These are phyloP conservation scores for Podospora australis DNA, from an alignment of 495 filamentous ascomycete genomes.

Conservation along the genomic window DNA sequence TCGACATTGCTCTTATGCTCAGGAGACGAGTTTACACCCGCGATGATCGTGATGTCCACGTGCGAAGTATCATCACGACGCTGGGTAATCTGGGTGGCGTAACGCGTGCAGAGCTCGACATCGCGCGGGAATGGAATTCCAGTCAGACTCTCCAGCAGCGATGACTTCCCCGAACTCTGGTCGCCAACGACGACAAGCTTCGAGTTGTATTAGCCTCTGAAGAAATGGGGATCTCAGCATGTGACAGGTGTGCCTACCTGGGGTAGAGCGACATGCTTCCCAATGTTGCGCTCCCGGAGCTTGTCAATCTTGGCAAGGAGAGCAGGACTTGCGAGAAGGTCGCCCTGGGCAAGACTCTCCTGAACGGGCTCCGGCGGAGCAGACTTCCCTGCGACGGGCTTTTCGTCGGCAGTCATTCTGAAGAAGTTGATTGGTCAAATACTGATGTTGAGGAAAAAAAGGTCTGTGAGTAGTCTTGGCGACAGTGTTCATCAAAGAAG, in stretches of 20 bases:
- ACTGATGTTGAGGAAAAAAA: no score
- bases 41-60: constrained; percentile 37
- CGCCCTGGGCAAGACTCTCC: background rate
- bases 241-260: constrained; percentile 14
- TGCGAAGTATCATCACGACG: constrained; percentile 17
- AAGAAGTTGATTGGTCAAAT: no score
- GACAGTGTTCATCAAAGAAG: no score
- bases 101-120: constrained; percentile 45
- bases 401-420: no score
- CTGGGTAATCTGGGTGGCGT: constrained; percentile 51
- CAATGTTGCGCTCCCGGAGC: constrained; percentile 35
- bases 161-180: constrained; percentile 45
- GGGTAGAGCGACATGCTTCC: constrained; percentile 31
- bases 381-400: no score
- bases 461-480: no score
- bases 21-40: constrained; percentile 25
- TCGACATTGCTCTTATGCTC: constrained; percentile 14
- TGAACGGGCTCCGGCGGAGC: no score
- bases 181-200: constrained; percentile 42
- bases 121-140: constrained; percentile 41
- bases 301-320: constrained; percentile 32
- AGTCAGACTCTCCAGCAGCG: constrained; percentile 43
- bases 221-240: background rate
- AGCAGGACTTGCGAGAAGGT: constrained; percentile 13
- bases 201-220: background rate